Conservation (phyloP, 768 basidiomycete species). For the Porpolomopsis calyptriformis region DNA sequence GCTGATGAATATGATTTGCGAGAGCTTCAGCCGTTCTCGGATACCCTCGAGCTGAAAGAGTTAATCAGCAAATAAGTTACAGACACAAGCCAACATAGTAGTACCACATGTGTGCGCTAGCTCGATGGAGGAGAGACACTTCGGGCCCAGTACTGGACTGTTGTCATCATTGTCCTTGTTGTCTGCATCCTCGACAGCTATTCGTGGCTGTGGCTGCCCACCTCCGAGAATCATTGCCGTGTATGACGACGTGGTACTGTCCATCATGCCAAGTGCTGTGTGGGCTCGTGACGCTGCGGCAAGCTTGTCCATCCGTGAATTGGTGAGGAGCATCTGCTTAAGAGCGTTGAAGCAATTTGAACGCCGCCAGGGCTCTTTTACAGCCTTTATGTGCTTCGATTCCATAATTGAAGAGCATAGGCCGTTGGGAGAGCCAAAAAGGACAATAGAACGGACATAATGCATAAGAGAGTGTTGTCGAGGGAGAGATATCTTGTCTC, state of each 20-base stretch:
- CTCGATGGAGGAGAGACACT: neutral
- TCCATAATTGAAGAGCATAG: constrained; percentile 17
- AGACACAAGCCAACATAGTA: neutral
- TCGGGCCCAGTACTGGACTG: neutral
- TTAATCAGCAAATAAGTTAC: neutral
- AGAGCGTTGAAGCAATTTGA: constrained; percentile 14
- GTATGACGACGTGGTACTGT: neutral
- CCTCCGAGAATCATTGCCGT: neutral
- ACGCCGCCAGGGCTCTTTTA: constrained; percentile 16
- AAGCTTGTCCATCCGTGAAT: constrained; percentile 15
- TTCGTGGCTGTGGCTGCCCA: neutral
- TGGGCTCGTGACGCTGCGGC: constrained; percentile 12
- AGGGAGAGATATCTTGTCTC: constrained; percentile 12
- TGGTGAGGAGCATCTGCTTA: constrained; percentile 16
- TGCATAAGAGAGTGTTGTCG: constrained; percentile 14
- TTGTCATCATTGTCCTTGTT: neutral
- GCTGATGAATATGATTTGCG: constrained; percentile 4
- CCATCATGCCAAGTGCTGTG: constrained; percentile 11
- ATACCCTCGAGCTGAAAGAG: neutral
- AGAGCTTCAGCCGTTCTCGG: constrained; percentile 3
- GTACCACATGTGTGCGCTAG: neutral
- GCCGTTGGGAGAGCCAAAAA: constrained; percentile 14
- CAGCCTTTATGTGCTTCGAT: constrained; percentile 17
- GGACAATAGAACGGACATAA: constrained; percentile 10
- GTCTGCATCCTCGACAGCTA: too few relatives aligned